Evolutionary conservation across 2,329 filamentous ascomycete species (phyloP), one percentile per base, ranked within the genome.

Genomic region (Hymenoscyphus albidus): DNA sequence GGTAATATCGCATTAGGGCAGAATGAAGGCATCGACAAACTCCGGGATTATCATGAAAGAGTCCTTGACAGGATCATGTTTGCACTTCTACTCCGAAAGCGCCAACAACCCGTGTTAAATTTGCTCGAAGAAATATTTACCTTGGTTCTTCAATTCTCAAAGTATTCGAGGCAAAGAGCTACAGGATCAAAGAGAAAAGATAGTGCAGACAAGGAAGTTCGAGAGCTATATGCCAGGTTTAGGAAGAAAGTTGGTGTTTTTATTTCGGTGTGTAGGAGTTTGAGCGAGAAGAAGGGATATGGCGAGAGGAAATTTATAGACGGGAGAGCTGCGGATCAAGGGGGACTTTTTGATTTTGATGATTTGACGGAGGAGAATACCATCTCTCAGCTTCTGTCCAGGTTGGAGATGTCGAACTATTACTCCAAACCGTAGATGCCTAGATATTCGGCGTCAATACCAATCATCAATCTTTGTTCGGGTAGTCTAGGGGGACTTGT

Each of bases 111-210:
- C 1, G 85, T 93, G 0, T 80, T 93, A 68, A 84, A 83, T 48
- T 78, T 96, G 0, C 78, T 97, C 0, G 90, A 96, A 66, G 88
- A 90, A 18, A 90, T 94, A 1, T 94, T 96, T 68, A 80, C 81
- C 0, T 77, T 85, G 0, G 83, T 96, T n/a, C 78, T 97, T 12
- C 79, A 82, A 13, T 95, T 95, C 73, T 86, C 88, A n/a, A 83
- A 82, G 70, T 73, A 76, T 44, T 75, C 78, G 18, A 77, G 80
- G 69, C 70, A 78, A n/a, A 78, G 78, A 68, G 76, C 76, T 16
- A 68, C 79, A 13, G 76, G 78, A 66, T 69, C 44, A 66, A 65
- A 56, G 69, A 70, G 55, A 72, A 77, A 39, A 68, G 76, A 0
- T 69, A 72, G 56, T 14, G 74, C 72, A 6, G 77, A 78, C 64